Percentiles rank a stretch among this genome's conserved stretches.
These are phyloP conservation scores for Dacryopinax primogenitus DNA, from an alignment of 768 basidiomycete genomes.

Conservation along the genomic window DNA sequence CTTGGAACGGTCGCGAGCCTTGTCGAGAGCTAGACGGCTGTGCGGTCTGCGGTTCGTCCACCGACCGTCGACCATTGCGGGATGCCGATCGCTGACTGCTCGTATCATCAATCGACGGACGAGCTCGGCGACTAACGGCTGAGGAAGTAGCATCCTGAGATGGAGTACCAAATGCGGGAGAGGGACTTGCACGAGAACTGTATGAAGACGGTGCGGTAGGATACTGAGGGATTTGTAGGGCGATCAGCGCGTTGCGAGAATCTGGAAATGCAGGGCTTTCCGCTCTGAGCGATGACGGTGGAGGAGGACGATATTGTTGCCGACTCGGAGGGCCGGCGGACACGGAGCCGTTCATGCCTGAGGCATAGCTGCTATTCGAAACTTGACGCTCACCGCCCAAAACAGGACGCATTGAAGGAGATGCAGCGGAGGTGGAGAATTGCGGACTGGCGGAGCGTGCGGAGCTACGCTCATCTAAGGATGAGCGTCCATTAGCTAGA, in stretches of 20 bases:
- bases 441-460: not conserved
- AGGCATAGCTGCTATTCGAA: conserved; percentile 3
- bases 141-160: conserved; percentile 1
- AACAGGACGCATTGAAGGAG: not conserved
- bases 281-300: not conserved
- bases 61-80: not conserved
- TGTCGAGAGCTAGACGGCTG: not conserved
- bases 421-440: not conserved
- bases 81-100: conserved; percentile 3
- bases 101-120: not conserved
- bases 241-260: not conserved
- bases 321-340: not conserved
- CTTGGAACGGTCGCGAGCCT: not conserved
- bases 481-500: not conserved
- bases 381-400: not conserved
- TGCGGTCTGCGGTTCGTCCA: not conserved
- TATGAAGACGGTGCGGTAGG: conserved; percentile 14
- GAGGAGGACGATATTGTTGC: not conserved
- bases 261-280: not conserved
- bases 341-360: not conserved
- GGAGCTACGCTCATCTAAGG: not conserved
- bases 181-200: conserved; percentile 23
- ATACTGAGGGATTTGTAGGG: not conserved
- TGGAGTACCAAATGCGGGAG: conserved; percentile 9
- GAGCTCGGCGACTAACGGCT: not conserved